Percentiles rank a stretch among this genome's conserved stretches.
Conservation (phyloP, 169 alveolate genomes). For the Cryptosporidium baileyi region DNA sequence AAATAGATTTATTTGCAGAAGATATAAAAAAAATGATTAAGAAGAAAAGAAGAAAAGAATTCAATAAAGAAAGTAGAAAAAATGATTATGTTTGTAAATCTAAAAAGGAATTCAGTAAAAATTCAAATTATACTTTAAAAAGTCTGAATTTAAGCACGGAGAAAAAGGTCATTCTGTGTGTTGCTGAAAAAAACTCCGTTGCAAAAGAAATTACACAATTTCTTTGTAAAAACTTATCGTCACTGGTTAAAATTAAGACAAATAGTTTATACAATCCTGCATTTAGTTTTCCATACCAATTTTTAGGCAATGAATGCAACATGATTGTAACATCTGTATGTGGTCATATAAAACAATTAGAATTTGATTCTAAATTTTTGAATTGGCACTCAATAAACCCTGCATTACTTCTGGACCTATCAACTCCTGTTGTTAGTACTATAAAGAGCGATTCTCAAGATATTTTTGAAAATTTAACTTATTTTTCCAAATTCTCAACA, state of each 20-base stretch:
- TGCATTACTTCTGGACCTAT: slow-evolving; percentile 73
- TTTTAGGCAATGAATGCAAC: slow-evolving; percentile 77
- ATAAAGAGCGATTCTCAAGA: slow-evolving; percentile 81
- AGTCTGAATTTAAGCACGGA: neutral
- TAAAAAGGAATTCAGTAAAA: neutral
- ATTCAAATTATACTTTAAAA: neutral
- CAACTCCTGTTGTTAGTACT: slow-evolving; percentile 75
- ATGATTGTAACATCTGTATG: slow-evolving; percentile 90
- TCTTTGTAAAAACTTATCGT: slow-evolving; percentile 67
- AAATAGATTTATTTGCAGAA: neutral
- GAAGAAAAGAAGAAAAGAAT: neutral
- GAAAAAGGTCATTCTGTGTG: slow-evolving; percentile 64
- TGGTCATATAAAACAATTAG: slow-evolving; percentile 80
- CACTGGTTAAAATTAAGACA: slow-evolving; percentile 29
- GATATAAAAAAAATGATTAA: neutral
- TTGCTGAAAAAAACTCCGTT: slow-evolving; percentile 86
- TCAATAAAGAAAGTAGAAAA: neutral
- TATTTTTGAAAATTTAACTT: slow-evolving; percentile 78
- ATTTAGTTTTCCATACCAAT: slow-evolving; percentile 72
- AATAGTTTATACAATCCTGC: slow-evolving; percentile 79
- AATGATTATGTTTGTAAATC: neutral
- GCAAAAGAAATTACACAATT: slow-evolving; percentile 78
- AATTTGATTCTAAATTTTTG: slow-evolving; percentile 78
- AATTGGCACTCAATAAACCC: slow-evolving; percentile 77
- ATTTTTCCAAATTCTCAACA: slow-evolving; percentile 61